These are phyloP conservation scores for Mycena rebaudengoi DNA, from an alignment of 768 basidiomycete genomes.

Conservation along the genomic window DNA sequence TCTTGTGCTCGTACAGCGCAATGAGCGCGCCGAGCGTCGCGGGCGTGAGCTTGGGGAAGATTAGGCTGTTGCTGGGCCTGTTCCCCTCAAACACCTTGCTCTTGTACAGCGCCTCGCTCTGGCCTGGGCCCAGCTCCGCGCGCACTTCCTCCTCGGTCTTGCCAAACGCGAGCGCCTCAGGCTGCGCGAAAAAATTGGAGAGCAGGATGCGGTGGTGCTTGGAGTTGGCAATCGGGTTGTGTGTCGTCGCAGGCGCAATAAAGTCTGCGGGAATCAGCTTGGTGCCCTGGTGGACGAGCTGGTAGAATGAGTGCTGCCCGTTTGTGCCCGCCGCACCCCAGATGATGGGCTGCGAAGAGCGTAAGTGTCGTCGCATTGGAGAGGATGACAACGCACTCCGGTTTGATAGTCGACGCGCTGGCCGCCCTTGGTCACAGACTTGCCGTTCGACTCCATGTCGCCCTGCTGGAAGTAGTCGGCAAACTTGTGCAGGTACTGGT, in stretches of 20 bases:
- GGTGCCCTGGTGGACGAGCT: constrained; percentile 94
- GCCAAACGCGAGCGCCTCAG: constrained; percentile 96
- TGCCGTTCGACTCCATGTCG: constrained; percentile 99
- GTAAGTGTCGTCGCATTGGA: neutral
- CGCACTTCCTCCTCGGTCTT: constrained; percentile 92
- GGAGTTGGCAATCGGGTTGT: constrained; percentile 87
- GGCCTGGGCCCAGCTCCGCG: constrained; percentile 70
- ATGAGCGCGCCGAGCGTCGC: constrained; percentile 89
- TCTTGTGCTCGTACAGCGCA: constrained; percentile 97
- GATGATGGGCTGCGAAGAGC: constrained; percentile 81
- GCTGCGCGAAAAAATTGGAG: constrained; percentile 98
- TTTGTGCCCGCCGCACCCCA: constrained; percentile 99
- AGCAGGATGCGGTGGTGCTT: constrained; percentile 98
- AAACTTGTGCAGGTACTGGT: constrained; percentile 99
- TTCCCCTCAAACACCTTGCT: constrained; percentile 99
- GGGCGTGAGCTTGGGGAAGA: constrained; percentile 94
- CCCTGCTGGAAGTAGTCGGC: constrained; percentile 99
- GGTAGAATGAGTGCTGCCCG: constrained; percentile 99
- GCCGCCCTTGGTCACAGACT: constrained; percentile 94
- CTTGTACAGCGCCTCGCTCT: constrained; percentile 89
- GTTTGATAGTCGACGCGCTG: constrained; percentile 95
- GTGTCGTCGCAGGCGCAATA: constrained; percentile 87
- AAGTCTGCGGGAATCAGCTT: constrained; percentile 94
- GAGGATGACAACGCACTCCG: constrained; percentile 66
- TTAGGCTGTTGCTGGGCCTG: constrained; percentile 93